A percentile compares a stretch with the other conserved stretches of the same genome.
phyloP scores from a whole-genome alignment of 306 rosid genomes.

The Trifolium fragiferum region DNA sequence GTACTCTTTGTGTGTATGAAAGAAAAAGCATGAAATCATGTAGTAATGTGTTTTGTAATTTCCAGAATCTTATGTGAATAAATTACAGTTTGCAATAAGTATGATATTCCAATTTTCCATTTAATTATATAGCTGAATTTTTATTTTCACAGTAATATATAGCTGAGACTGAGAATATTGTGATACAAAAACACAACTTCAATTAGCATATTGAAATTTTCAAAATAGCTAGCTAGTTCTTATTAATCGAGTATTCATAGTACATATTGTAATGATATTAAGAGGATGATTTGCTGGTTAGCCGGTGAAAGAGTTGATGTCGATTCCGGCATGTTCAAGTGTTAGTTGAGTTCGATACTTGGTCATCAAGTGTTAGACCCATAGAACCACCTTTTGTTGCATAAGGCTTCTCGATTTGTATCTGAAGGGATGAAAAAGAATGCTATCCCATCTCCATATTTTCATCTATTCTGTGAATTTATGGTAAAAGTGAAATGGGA shows the following conservation, averaged over 20 bases:
- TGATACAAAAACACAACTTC: neutral
- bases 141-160: no score
- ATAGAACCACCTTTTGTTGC: slow-evolving; percentile 34
- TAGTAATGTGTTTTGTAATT: neutral
- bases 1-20: neutral
- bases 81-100: neutral
- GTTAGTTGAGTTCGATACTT: slow-evolving; percentile 27
- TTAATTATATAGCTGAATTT: no score
- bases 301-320: slow-evolving; percentile 38
- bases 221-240: no score
- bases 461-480: neutral
- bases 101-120: no score
- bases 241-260: neutral
- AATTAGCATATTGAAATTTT: neutral
- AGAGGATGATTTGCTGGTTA: no score
- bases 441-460: slow-evolving; percentile 48
- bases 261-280: neutral
- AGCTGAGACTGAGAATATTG: no score
- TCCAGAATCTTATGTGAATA: neutral
- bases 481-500: slow-evolving; percentile 53
- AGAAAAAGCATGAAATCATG: neutral
- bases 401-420: slow-evolving; percentile 23
- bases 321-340: slow-evolving; percentile 50
- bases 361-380: slow-evolving; percentile 39
- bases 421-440: slow-evolving; percentile 50